A percentile compares a stretch with the other conserved stretches of the same genome.
These are phyloP conservation scores for Cryptosporidium meleagridis DNA, from an alignment of 169 alveolate species.

Conservation along the genomic window DNA sequence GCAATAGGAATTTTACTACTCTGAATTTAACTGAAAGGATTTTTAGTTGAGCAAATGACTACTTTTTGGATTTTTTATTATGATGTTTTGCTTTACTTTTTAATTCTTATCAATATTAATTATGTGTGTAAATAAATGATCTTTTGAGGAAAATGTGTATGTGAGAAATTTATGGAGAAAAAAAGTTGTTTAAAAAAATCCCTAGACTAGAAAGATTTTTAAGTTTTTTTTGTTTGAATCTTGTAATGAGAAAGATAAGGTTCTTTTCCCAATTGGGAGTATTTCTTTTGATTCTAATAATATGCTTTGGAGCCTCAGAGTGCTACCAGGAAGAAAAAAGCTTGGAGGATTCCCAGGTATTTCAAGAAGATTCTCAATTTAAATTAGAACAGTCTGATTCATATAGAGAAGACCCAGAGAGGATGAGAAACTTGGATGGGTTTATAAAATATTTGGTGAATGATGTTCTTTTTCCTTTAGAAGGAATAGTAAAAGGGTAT, in stretches of 20 bases:
- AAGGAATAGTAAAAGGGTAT: constrained; percentile 49
- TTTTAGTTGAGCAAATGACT: background rate
- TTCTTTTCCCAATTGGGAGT: background rate
- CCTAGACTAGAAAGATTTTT: background rate
- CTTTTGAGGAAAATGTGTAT: constrained; percentile 1
- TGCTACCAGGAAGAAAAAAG: background rate
- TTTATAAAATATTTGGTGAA: constrained; percentile 34
- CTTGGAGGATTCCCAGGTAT: background rate
- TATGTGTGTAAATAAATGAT: background rate
- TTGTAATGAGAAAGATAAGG: background rate
- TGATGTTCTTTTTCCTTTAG: constrained; percentile 43
- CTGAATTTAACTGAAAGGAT: background rate
- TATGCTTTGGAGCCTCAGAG: background rate
- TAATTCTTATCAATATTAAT: background rate
- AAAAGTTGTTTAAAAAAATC: background rate
- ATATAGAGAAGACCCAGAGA: background rate
- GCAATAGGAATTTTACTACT: background rate
- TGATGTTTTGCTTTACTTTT: too few relatives aligned
- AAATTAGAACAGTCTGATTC: background rate
- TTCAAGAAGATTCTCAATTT: background rate
- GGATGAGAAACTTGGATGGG: constrained; percentile 22
- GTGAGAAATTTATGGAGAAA: background rate
- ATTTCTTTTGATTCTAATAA: background rate
- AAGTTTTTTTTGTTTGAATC: background rate
- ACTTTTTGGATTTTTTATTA: too few relatives aligned